Percentiles rank a stretch among this genome's conserved stretches.
Evolutionary conservation across 495 filamentous ascomycete genomes (phyloP).

Genomic region (Neurospora cerealis): DNA sequence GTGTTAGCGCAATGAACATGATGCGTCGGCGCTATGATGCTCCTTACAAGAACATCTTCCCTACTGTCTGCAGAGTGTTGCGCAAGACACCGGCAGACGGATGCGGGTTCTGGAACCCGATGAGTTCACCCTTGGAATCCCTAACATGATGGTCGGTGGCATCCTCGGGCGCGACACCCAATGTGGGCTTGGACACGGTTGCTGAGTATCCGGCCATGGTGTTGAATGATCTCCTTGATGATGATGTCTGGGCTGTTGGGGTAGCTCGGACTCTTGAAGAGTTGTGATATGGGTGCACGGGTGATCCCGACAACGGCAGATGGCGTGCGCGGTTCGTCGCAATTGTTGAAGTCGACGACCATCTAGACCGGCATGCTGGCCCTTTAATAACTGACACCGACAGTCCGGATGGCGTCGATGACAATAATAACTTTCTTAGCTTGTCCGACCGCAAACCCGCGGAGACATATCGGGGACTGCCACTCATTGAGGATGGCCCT

Average conservation of each 20-base stretch:
- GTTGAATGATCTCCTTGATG: neutral
- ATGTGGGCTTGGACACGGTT: constrained; percentile 13
- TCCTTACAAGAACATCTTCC: constrained; percentile 9
- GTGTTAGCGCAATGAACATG: neutral
- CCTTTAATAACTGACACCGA: neutral
- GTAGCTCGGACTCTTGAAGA: neutral
- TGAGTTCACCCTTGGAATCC: constrained; percentile 18
- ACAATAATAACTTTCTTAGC: neutral
- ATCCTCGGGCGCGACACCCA: constrained; percentile 13
- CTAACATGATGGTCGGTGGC: constrained; percentile 26
- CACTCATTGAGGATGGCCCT: neutral
- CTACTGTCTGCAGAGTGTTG: neutral
- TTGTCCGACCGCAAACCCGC: neutral
- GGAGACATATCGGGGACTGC: neutral
- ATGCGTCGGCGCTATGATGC: neutral
- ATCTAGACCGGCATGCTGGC: neutral
- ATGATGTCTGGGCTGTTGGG: neutral
- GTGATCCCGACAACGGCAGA: neutral
- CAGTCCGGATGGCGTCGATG: neutral
- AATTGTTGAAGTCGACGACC: neutral
- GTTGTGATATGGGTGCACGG: neutral
- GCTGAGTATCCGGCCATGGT: constrained; percentile 9
- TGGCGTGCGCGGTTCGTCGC: neutral
- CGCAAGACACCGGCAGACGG: constrained; percentile 15
- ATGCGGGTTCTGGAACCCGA: constrained; percentile 27